phyloP scores from a whole-genome alignment of 78 protist genomes.

The Dictyostelium firmibasis region DNA sequence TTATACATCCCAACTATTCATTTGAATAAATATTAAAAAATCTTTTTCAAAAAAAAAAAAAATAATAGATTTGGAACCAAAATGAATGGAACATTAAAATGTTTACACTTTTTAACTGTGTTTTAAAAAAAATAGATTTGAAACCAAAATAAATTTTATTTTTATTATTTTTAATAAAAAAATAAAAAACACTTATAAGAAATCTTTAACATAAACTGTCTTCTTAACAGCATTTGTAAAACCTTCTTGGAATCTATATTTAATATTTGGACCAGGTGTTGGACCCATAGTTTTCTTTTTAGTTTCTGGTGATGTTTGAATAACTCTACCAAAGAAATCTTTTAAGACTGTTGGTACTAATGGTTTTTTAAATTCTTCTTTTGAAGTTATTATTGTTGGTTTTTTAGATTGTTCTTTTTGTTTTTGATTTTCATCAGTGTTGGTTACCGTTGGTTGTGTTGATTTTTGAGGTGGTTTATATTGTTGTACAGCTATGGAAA shows the following conservation, averaged over 20 bases:
- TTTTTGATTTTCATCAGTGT: slow-evolving; percentile 13
- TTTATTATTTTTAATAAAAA: not conserved
- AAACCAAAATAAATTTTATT: not conserved
- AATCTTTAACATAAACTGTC: slow-evolving; percentile 61
- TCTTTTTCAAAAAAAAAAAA: not conserved
- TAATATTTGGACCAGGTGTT: not conserved
- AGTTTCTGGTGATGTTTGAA: not conserved
- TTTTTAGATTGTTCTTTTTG: not conserved
- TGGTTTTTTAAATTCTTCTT: not conserved
- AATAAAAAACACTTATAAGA: no score
- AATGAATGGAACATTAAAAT: no score
- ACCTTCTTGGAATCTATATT: slow-evolving; percentile 81
- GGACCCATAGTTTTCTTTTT: not conserved
- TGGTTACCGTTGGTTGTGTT: not conserved
- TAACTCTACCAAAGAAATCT: slow-evolving; percentile 78
- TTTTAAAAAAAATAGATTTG: not conserved
- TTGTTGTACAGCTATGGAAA: not conserved
- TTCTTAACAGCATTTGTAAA: slow-evolving; percentile 85
- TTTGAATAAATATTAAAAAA: not conserved
- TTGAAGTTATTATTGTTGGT: not conserved
- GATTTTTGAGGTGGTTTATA: slow-evolving; percentile 11
- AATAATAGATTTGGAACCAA: not conserved
- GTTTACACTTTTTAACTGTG: no score
- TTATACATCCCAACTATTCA: slow-evolving; percentile 21
- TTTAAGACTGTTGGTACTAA: not conserved